These are phyloP conservation scores for Quercus lobata DNA, from an alignment of 331 rosid genomes.

Conservation along the genomic window DNA sequence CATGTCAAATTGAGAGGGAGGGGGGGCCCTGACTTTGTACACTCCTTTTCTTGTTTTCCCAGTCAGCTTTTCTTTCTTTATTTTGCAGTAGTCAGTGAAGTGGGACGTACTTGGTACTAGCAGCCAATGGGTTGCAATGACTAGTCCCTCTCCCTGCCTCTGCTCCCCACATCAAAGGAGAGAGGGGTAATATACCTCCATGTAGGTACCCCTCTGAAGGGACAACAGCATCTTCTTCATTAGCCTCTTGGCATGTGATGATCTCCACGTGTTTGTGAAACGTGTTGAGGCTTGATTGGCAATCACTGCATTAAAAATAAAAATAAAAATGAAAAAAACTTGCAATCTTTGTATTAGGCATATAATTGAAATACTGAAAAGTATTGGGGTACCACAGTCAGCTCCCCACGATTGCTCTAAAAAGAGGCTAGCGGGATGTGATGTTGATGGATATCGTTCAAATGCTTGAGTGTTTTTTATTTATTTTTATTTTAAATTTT, in stretches of 20 bases:
- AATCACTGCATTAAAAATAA: background rate
- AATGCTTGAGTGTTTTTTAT: no score
- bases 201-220: conserved; percentile 28
- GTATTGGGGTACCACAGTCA: no score
- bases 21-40: conserved; percentile 14
- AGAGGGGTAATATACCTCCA: conserved; percentile 25
- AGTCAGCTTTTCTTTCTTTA: background rate
- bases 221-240: conserved; percentile 26
- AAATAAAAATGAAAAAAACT: background rate
- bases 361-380: no score
- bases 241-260: conserved; percentile 40
- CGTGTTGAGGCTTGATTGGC: conserved; percentile 8
- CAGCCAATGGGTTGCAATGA: conserved; percentile 52
- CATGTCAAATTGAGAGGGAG: background rate
- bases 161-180: conserved; percentile 40
- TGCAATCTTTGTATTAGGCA: no score
- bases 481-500: no score
- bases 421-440: no score
- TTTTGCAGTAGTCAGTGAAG: conserved; percentile 31
- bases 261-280: conserved; percentile 37
- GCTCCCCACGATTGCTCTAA: no score
- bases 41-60: conserved; percentile 2
- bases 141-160: conserved; percentile 44
- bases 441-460: no score
- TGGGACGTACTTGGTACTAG: conserved; percentile 39